Conservation (phyloP, 2,329 filamentous ascomycete genomes). For the Xylaria multiplex region DNA sequence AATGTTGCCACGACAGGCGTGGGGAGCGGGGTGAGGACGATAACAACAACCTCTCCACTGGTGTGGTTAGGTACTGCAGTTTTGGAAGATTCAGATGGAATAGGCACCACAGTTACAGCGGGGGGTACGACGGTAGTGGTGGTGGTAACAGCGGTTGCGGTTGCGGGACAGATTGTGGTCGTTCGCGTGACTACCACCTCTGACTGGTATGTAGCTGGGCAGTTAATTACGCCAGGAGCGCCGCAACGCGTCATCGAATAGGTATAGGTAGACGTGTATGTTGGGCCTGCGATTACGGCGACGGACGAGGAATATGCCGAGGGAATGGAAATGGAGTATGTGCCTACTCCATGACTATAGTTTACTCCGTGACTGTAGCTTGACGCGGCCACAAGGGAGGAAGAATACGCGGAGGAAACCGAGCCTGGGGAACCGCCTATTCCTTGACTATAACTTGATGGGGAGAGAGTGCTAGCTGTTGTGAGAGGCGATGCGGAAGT, state of each 20-base stretch:
- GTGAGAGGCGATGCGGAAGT: not conserved
- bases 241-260: conserved; percentile 29
- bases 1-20: conserved; percentile 27
- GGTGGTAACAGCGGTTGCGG: not conserved
- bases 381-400: not conserved
- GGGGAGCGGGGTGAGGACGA: conserved; percentile 19
- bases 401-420: not conserved
- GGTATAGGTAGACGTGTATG: conserved; percentile 32
- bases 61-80: not conserved
- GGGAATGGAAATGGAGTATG: conserved; percentile 9
- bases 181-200: conserved; percentile 28
- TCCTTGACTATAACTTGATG: conserved; percentile 8
- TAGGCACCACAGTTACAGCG: not conserved
- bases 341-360: conserved; percentile 9
- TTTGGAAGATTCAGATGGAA: not conserved
- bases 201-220: conserved; percentile 30
- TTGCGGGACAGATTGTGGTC: conserved; percentile 26
- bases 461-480: not conserved
- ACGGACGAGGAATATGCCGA: conserved; percentile 8
- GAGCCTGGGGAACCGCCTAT: not conserved
- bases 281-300: not conserved
- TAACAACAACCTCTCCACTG: conserved; percentile 1
- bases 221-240: conserved; percentile 28
- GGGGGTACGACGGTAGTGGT: not conserved
- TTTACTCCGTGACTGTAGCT: conserved; percentile 1